Base-by-base conservation (phyloP, 202 grass and related monocot species). In the Schoenoplectus triqueter region DNA sequence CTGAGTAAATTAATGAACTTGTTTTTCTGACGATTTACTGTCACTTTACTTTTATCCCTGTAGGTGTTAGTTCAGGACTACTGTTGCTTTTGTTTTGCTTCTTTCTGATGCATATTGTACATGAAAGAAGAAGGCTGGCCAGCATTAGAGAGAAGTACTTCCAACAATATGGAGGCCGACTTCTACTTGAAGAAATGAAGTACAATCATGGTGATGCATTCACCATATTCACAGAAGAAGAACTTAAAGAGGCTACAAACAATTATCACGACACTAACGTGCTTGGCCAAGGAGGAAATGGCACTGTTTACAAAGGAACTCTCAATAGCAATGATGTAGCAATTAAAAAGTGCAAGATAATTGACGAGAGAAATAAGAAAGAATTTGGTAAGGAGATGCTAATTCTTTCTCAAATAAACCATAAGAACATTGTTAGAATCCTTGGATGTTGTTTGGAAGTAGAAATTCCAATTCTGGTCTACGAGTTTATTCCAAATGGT, bases 301-400 rank as follows among this genome's bases (percentile, higher is more conserved):
- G 88, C 49, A 88, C 85, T 0, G 90, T 95, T 1, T 91, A 89
- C 75, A 89, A 85, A 79, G 93, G 93, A 51, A 80, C 69, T 14
- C 46, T 92, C 18, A 84, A 79, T 42, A 81, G 87, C 86, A 40
- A 17, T 1, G 80, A 62, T 10, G 20, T 87, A n/a, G 89, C 89
- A 40, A 94, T 91, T 69, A 91, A 91, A 85, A 31, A 14, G 66
- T 87, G 87, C 78, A 50, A 88, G 31, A 83, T 83, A 3, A 65
- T 84, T 46, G 85, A 17, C 66, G 92, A 93, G 92, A 61, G 89
- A 74, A 88, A 91, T 84, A 76, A 89, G 92, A 91, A 91, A 64
- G 85, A 93, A 86, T 93, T 93, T 72, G 89, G 92, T 15, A 93
- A 91, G 87, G 92, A 93, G 85, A 93, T 91, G 89, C 89, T 91